Conservation (phyloP, 2,329 filamentous ascomycete species). For the Colletotrichum simmondsii region DNA sequence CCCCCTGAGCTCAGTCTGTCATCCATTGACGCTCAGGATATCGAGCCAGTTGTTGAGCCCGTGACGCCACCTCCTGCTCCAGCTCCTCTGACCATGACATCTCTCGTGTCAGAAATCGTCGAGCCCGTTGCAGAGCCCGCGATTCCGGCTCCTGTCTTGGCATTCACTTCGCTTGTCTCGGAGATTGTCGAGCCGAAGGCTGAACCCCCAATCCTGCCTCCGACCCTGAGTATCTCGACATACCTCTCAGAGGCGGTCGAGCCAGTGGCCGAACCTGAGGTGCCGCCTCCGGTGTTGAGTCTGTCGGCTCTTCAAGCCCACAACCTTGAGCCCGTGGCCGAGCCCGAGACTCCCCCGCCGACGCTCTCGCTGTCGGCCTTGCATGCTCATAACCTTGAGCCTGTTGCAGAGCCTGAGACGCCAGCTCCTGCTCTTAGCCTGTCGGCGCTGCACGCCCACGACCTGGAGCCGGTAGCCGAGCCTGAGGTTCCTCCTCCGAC, state of each 20-base stretch:
- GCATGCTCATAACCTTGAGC: constrained; percentile 42
- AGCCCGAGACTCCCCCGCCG: constrained; percentile 41
- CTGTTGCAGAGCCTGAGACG: constrained; percentile 39
- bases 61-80: constrained; percentile 44
- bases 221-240: constrained; percentile 49
- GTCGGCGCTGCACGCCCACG: constrained; percentile 39
- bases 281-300: constrained; percentile 31
- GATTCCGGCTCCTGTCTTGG: constrained; percentile 39
- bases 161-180: constrained; percentile 53
- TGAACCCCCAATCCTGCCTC: constrained; percentile 38
- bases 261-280: constrained; percentile 46
- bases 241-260: constrained; percentile 48
- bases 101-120: constrained; percentile 44
- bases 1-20: constrained; percentile 55
- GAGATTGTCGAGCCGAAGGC: constrained; percentile 53
- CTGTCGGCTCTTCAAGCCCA: constrained; percentile 33
- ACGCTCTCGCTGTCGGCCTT: constrained; percentile 43
- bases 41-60: constrained; percentile 55
- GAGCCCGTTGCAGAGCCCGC: constrained; percentile 46
- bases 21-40: constrained; percentile 53
- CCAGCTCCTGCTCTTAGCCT: constrained; percentile 37
- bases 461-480: constrained; percentile 41
- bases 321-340: constrained; percentile 34
- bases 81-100: constrained; percentile 45
- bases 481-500: constrained; percentile 36